These are phyloP conservation scores for Coemansia sp. DNA, from an alignment of 192 early-diverging fungal species.

Conservation along the genomic window DNA sequence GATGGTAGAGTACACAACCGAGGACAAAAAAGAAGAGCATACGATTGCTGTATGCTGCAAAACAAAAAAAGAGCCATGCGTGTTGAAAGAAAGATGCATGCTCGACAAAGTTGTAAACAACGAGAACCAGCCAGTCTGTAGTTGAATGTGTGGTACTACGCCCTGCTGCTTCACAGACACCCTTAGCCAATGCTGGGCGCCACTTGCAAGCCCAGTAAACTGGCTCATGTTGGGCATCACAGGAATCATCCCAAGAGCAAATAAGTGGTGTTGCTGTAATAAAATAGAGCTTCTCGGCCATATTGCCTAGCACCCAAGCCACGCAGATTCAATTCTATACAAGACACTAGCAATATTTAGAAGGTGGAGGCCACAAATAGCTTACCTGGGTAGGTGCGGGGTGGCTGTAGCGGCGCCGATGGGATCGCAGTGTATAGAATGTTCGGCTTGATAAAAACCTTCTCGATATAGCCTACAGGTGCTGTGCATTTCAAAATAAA, in stretches of 20 bases:
- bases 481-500: neutral
- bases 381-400: constrained; percentile 28
- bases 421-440: constrained; percentile 30
- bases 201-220: neutral
- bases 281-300: neutral
- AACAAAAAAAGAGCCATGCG: neutral
- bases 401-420: neutral
- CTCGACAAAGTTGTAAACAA: neutral
- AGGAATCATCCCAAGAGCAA: neutral
- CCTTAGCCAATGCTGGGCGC: neutral
- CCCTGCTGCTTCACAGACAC: neutral
- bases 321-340: neutral
- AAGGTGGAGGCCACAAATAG: neutral
- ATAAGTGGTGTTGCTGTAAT: neutral
- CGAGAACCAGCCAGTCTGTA: neutral
- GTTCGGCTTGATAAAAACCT: constrained; percentile 38
- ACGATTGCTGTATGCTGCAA: neutral
- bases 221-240: neutral
- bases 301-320: neutral
- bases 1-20: neutral
- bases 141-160: neutral
- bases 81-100: neutral
- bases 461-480: constrained; percentile 35
- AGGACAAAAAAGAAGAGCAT: constrained; percentile 5
- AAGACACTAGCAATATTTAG: neutral